Evolutionary conservation across 164 flowering plant species (phyloP).

Genomic region (Pachysandra terminalis): DNA sequence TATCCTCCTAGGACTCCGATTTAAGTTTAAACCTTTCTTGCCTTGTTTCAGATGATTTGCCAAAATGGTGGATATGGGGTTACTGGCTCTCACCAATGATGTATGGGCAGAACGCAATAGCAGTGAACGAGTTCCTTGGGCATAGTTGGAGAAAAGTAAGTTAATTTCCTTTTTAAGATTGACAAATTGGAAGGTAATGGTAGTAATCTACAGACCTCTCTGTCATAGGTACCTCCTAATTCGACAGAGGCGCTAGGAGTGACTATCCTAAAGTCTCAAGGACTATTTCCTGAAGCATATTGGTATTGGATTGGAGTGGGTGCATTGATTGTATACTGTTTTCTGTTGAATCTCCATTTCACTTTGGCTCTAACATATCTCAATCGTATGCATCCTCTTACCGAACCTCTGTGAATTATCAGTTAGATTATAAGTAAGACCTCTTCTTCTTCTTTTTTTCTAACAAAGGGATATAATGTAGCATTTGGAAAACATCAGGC

Average conservation of each 20-base stretch:
- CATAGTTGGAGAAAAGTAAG: slow-evolving; percentile 41
- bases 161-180: too few relatives aligned
- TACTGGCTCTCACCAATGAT: slow-evolving; percentile 58
- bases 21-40: not conserved
- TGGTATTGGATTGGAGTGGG: slow-evolving; percentile 46
- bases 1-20: not conserved
- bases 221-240: slow-evolving; percentile 15
- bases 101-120: slow-evolving; percentile 47
- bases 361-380: slow-evolving; percentile 31
- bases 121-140: slow-evolving; percentile 48
- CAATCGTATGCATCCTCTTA: slow-evolving; percentile 23
- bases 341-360: slow-evolving; percentile 28
- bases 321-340: slow-evolving; percentile 24
- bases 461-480: slow-evolving; percentile 17
- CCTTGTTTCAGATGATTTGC: slow-evolving; percentile 40
- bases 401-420: not conserved
- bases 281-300: slow-evolving; percentile 20
- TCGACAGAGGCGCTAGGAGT: slow-evolving; percentile 27
- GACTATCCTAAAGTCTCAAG: slow-evolving; percentile 24
- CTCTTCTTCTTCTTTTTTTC: not conserved
- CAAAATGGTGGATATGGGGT: slow-evolving; percentile 60
- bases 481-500: slow-evolving; percentile 36
- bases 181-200: too few relatives aligned
- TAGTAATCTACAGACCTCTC: not conserved
- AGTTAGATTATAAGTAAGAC: not conserved